phyloP scores from a whole-genome alignment of 2,329 filamentous ascomycete species.

The Colletotrichum sp. region DNA sequence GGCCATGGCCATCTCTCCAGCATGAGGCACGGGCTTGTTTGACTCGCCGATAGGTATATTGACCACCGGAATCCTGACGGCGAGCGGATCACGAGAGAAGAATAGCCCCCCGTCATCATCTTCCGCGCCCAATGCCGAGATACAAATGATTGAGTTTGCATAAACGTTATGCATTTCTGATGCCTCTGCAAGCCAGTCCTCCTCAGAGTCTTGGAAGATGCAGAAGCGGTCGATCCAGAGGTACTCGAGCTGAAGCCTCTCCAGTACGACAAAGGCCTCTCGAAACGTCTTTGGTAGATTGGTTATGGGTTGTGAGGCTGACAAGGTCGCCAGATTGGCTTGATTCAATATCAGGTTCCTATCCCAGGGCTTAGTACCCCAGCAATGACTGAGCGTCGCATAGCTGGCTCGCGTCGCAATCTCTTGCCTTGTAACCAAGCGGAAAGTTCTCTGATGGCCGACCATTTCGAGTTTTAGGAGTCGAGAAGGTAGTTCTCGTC shows the following conservation, averaged over 20 bases:
- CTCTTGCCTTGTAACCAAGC: neutral
- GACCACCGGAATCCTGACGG: neutral
- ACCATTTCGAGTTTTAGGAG: neutral
- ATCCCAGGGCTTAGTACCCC: neutral
- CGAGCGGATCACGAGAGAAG: neutral
- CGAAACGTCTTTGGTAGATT: neutral
- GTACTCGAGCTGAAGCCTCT: neutral
- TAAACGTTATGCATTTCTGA: neutral
- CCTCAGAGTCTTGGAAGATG: neutral
- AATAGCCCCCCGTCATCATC: neutral
- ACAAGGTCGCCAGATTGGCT: neutral
- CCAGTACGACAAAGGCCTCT: neutral
- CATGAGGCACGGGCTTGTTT: neutral
- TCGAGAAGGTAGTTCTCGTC: neutral
- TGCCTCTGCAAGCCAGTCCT: neutral
- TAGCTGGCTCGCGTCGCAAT: neutral
- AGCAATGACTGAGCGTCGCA: neutral
- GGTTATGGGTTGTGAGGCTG: neutral
- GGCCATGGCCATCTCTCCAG: neutral
- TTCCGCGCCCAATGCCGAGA: neutral
- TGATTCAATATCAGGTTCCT: neutral
- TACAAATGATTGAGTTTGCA: neutral
- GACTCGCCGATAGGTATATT: neutral
- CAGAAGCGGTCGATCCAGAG: neutral
- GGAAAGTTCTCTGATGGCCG: neutral